These are phyloP conservation scores for Linnemannia elongata DNA, from an alignment of 192 early-diverging fungal genomes.

Conservation along the genomic window DNA sequence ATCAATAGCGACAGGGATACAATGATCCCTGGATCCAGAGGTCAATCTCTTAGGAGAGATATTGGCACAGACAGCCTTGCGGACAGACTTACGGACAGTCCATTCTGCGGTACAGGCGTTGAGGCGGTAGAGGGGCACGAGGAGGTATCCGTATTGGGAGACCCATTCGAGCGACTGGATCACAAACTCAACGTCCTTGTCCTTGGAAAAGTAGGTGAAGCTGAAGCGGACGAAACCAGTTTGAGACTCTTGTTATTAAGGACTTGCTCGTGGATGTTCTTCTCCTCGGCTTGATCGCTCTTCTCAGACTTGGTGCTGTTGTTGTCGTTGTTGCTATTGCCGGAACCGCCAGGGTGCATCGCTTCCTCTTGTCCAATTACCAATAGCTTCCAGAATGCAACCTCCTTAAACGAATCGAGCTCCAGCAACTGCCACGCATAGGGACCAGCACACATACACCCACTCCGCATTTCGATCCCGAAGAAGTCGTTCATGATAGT, in stretches of 20 bases:
- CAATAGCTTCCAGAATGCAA: conserved; percentile 36
- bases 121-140: conserved; percentile 49
- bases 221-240: conserved; percentile 55
- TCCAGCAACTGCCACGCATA: conserved; percentile 38
- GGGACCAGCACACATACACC: conserved; percentile 57
- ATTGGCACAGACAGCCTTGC: background rate
- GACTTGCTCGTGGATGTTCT: conserved; percentile 22
- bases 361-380: conserved; percentile 1
- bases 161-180: conserved; percentile 58
- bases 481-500: conserved; percentile 62
- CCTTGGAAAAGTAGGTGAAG: conserved; percentile 53
- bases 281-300: background rate
- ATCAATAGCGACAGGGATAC: conserved; percentile 25
- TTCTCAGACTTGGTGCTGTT: no score
- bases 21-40: background rate
- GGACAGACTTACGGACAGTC: conserved; percentile 21
- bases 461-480: conserved; percentile 60
- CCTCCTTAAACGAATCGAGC: conserved; percentile 33
- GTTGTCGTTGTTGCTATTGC: background rate
- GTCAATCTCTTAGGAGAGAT: background rate
- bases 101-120: conserved; percentile 28
- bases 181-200: conserved; percentile 58
- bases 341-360: background rate
- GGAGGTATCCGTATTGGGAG: conserved; percentile 34
- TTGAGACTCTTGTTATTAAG: conserved; percentile 32